Evolutionary conservation across 139 green algal species (phyloP), one percentile per base, ranked within the genome.

Genomic region (Coelastrella sp.): DNA sequence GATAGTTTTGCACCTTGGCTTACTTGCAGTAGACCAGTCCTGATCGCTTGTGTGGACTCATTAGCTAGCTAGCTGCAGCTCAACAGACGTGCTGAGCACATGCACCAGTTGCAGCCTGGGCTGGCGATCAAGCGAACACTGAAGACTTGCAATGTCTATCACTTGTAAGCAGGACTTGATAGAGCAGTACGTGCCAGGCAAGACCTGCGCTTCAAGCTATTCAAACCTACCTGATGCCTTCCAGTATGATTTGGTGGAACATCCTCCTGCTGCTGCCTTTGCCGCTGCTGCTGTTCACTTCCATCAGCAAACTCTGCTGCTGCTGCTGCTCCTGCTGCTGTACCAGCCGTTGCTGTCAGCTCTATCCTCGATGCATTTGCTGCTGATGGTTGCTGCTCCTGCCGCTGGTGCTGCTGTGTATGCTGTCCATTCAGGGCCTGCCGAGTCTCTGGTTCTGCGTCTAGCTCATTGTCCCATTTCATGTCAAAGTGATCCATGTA

Each of bases 401-500:
- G 32, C 32, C 32, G 32, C 32, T 47, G 32, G 32, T 47, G 32
- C 32, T 47, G 32, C 32, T 61, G 11, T 16, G 68, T 16, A 13
- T 73, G 57, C 14, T 65, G 54, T 10, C 32, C 7, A 32, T 57
- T 59, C 57, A 71, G 78, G 17, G 78, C 56, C 78, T 54, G 57
- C n/a, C 7, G 19, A 22, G 56, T 20, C 4, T 74, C 20, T 11
- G 80, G 65, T 7, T 80, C 83, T 5, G 54, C 23, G n/a, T 66
- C 83, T 56, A 54, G 59, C 23, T 64, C 59, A 22, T 89, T 56
- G 17, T 32, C 20, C 5, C 5, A 82, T 10, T 20, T 3, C 71
- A 80, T 82, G 84, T 89, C 84, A 83, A 89, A 89, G 54, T 89
- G 73, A 14, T 89, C 85, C 73, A 90, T 83, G 85, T 90, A 90